Base-by-base conservation (phyloP, 129 eudicot species). In the Gnaphalium uliginosum region DNA sequence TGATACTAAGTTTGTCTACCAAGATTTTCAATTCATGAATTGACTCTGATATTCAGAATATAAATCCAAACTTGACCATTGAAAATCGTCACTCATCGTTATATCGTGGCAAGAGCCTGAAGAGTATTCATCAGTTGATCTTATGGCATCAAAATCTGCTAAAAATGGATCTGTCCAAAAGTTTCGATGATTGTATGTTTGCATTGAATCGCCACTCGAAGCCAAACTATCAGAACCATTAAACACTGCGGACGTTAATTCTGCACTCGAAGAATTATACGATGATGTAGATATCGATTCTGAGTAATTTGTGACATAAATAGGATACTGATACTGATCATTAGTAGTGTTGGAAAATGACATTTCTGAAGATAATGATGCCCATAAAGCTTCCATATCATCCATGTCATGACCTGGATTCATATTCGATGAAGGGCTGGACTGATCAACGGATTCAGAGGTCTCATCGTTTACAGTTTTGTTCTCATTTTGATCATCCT, bases 131-230 rank as follows among this genome's bases (percentile, higher is more conserved):
- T 46, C 53, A 5, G 53, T 57, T 6, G 32, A 72, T 26, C 46
- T 48, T 35, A 18, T 72, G 72, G 6, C 54, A 35, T 54, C 30
- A 30, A 30, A 21, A 32, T 72, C 66, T 5, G 66, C n/a, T 25
- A 26, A 41, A 46, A 77, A n/a, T 26, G 69, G 69, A 25, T 77
- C 69, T 0, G 75, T 68, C 81, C 75, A 77, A 68, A 77, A 77
- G 57, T 68, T 57, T 54, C 41, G 59, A 35, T 69, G 18, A 68
- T n/a, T 10, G 24, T 39, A 68, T 37, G 75, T 39, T 77, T 77
- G 68, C 43, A 67, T 2, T 8, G 68, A 56, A 56, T 68, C 68
- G 1, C 57, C 68, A 76, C 60, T 67, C 9, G 74, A 37, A 43
- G 56, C 33, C 27, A 19, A 56, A 68, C 41, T 8, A 23, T 76